Conservation (phyloP, 106 monocot genomes). For the Gastrodia elata region DNA sequence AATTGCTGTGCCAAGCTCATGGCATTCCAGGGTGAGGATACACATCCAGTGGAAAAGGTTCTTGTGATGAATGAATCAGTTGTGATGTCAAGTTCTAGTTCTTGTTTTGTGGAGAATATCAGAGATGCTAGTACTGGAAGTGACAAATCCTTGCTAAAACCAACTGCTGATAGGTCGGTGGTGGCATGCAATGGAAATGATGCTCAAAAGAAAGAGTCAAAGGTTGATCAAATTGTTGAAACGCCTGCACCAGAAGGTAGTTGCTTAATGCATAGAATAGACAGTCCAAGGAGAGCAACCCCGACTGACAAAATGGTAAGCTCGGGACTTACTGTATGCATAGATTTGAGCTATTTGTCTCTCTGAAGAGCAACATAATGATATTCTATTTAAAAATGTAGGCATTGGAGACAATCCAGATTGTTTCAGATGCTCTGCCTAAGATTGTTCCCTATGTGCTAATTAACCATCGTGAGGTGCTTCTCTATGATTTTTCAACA, state of each 20-base stretch:
- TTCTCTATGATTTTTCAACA: constrained; percentile 25
- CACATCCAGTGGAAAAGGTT: constrained; percentile 25
- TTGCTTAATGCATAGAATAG: constrained; percentile 21
- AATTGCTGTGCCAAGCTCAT: constrained; percentile 7
- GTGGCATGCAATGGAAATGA: constrained; percentile 37
- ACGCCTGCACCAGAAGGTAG: constrained; percentile 13
- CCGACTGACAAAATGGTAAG: constrained; percentile 56
- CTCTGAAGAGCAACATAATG: background rate
- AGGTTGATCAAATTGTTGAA: constrained; percentile 13
- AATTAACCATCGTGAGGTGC: constrained; percentile 99
- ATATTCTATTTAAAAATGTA: constrained; percentile 17
- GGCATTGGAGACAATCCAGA: constrained; percentile 81
- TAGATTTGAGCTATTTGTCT: background rate
- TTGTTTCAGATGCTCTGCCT: constrained; percentile 90
- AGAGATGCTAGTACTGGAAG: constrained; percentile 3
- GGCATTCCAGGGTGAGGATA: constrained; percentile 17
- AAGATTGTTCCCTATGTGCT: constrained; percentile 98
- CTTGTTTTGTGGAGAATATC: constrained; percentile 21
- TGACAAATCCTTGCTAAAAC: constrained; percentile 7
- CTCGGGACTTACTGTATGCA: background rate
- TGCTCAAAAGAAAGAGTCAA: constrained; percentile 15
- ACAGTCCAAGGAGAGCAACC: constrained; percentile 30
- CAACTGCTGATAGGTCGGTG: constrained; percentile 7
- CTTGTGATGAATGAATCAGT: constrained; percentile 30
- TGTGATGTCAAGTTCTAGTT: constrained; percentile 7